Evolutionary conservation across 331 rosid genomes (phyloP).

Genomic region (Quercus lobata): DNA sequence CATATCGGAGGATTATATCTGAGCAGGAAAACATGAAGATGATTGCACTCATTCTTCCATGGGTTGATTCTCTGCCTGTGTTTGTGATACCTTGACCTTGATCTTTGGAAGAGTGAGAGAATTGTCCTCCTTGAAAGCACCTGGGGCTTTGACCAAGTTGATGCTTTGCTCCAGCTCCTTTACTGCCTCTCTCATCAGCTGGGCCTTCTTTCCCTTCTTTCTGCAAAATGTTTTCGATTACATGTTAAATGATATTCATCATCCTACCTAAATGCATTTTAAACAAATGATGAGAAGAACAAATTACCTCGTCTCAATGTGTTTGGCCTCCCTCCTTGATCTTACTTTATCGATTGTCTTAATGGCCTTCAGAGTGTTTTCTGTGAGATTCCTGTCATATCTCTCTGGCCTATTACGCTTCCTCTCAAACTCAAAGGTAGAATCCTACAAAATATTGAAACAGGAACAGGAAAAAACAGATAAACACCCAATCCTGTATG

Average conservation of each 20-base stretch:
- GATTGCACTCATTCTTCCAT: conserved; percentile 26
- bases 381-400: conserved; percentile 61
- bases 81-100: conserved; percentile 28
- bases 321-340: conserved; percentile 24
- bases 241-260: background rate
- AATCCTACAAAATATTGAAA: conserved; percentile 38
- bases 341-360: conserved; percentile 44
- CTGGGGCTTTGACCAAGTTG: conserved; percentile 29
- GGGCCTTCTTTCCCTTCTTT: conserved; percentile 8
- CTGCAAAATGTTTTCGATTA: background rate
- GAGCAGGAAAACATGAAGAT: background rate
- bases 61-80: background rate
- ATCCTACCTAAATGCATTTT: background rate
- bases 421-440: conserved; percentile 89
- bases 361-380: conserved; percentile 46
- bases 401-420: conserved; percentile 77
- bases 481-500: background rate
- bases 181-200: background rate
- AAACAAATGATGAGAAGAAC: background rate
- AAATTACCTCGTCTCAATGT: conserved; percentile 33
- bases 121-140: conserved; percentile 23
- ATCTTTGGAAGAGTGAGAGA: conserved; percentile 29
- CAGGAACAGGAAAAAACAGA: background rate
- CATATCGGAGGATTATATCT: no score
- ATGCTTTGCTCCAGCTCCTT: background rate